Evolutionary conservation across 768 basidiomycete genomes (phyloP).

Genomic region (Filobasidium wieringae): DNA sequence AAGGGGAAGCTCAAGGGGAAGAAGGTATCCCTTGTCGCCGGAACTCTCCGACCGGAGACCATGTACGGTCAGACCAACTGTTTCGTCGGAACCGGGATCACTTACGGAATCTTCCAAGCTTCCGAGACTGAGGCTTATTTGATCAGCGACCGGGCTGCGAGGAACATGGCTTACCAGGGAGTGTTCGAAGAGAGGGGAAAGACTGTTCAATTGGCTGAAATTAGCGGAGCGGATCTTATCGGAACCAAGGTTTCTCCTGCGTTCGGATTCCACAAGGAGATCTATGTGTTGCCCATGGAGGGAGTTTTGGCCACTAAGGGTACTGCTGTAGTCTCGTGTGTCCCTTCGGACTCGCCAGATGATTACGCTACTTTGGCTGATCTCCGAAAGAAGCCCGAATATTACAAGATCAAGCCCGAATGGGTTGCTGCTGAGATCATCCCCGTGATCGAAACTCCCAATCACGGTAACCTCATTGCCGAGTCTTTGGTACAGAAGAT

Average conservation of each 20-base stretch:
- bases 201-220: constrained; percentile 58
- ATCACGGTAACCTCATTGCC: constrained; percentile 87
- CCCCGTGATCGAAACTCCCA: constrained; percentile 73
- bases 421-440: constrained; percentile 79
- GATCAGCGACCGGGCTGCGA: constrained; percentile 73
- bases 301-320: constrained; percentile 95
- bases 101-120: constrained; percentile 79
- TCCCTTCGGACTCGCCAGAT: constrained; percentile 96
- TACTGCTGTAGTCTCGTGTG: constrained; percentile 95
- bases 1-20: constrained; percentile 60
- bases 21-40: constrained; percentile 85
- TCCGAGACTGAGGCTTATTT: constrained; percentile 64
- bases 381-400: constrained; percentile 88
- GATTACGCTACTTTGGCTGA: constrained; percentile 84
- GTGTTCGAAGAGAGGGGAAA: constrained; percentile 61
- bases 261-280: constrained; percentile 64
- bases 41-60: constrained; percentile 89
- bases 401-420: constrained; percentile 80
- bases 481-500: constrained; percentile 69
- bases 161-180: constrained; percentile 98
- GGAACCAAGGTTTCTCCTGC: constrained; percentile 87
- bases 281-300: constrained; percentile 98
- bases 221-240: constrained; percentile 66
- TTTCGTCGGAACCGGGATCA: constrained; percentile 80
- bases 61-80: constrained; percentile 99